A percentile compares a stretch with the other conserved stretches of the same genome.
Evolutionary conservation across 257 asterid genomes (phyloP).

Genomic region (Prunella vulgaris): DNA sequence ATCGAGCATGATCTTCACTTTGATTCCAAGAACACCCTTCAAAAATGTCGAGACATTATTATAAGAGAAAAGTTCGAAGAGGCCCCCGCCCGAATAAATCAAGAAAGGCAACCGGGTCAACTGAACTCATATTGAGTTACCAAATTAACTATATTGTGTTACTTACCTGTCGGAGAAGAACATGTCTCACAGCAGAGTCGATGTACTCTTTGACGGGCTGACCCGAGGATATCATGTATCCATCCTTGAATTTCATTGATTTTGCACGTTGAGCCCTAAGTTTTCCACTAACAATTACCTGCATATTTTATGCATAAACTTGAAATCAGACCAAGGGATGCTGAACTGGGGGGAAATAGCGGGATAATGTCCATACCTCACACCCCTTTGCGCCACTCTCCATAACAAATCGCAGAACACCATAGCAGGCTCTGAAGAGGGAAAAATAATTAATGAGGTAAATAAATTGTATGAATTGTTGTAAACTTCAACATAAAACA

Average conservation of each 20-base stretch:
- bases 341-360: neutral
- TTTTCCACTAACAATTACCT: conserved; percentile 63
- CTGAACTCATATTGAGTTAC: too few species aligned
- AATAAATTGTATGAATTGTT: neutral
- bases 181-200: conserved; percentile 57
- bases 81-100: too few species aligned
- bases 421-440: conserved; percentile 34
- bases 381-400: conserved; percentile 44
- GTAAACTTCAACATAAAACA: neutral
- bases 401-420: conserved; percentile 43
- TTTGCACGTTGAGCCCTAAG: conserved; percentile 61
- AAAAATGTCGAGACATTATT: neutral
- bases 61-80: too few species aligned
- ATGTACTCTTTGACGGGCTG: conserved; percentile 63
- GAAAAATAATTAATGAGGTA: neutral
- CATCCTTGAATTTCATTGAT: conserved; percentile 59
- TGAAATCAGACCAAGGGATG: neutral
- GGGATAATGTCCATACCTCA: conserved; percentile 25
- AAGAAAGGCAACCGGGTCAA: too few species aligned
- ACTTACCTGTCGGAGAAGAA: conserved; percentile 52
- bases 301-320: neutral
- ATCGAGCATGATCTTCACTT: conserved; percentile 63
- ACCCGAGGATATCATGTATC: conserved; percentile 59
- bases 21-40: conserved; percentile 52
- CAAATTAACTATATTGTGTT: neutral